Evolutionary conservation across 306 rosid genomes (phyloP).

Genomic region (Canavalia ensiformis): DNA sequence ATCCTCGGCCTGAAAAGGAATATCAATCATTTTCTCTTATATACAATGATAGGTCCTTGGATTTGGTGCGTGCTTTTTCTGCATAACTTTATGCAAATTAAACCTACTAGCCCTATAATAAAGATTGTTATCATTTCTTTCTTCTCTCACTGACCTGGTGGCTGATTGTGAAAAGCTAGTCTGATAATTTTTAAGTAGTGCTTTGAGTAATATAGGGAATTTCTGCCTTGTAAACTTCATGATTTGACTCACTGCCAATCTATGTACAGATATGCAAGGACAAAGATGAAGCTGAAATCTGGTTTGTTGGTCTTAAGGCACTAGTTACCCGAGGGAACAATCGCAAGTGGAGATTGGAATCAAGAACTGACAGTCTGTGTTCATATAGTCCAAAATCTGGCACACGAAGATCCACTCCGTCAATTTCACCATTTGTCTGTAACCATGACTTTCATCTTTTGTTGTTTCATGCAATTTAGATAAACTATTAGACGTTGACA

Average conservation of each 20-base stretch:
- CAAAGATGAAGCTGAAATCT: constrained; percentile 97
- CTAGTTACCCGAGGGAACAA: constrained; percentile 67
- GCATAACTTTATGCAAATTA: constrained; percentile 32
- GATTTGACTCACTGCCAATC: constrained; percentile 47
- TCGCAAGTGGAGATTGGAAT: constrained; percentile 63
- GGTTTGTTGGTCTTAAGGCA: constrained; percentile 97
- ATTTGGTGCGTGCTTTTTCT: constrained; percentile 80
- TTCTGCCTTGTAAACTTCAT: constrained; percentile 33
- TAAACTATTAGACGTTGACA: constrained; percentile 41
- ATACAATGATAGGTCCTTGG: constrained; percentile 83
- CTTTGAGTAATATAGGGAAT: constrained; percentile 21
- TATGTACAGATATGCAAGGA: constrained; percentile 93
- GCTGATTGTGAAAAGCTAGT: constrained; percentile 40
- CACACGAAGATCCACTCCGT: constrained; percentile 67
- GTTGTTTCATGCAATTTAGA: constrained; percentile 41
- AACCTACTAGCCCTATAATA: constrained; percentile 14
- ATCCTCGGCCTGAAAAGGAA: constrained; percentile 97
- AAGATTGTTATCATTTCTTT: constrained; percentile 38
- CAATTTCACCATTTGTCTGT: constrained; percentile 75
- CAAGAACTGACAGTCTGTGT: constrained; percentile 65
- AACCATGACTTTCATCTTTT: constrained; percentile 43
- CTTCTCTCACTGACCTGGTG: constrained; percentile 14
- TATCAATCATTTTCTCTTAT: constrained; percentile 98
- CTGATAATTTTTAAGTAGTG: constrained; percentile 30
- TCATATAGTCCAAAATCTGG: constrained; percentile 70